phyloP scores from a whole-genome alignment of 2,329 filamentous ascomycete species.

The Piedraia hortae region DNA sequence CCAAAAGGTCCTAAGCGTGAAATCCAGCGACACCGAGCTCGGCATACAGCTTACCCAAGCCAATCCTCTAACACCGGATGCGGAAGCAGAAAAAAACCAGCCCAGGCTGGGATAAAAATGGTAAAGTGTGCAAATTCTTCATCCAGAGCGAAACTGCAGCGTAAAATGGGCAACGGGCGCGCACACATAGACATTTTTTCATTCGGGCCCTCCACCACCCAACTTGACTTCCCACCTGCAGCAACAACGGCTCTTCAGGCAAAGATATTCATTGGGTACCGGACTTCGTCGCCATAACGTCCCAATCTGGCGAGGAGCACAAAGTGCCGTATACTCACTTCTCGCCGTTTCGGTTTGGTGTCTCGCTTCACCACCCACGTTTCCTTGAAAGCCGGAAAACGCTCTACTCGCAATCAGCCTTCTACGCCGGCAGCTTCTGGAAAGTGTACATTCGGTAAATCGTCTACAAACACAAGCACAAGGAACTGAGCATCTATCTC shows the following conservation, averaged over 20 bases:
- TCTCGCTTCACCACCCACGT: constrained; percentile 28
- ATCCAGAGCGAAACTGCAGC: constrained; percentile 24
- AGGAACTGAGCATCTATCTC: too few relatives aligned
- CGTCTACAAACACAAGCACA: too few relatives aligned
- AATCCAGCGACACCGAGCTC: constrained; percentile 24
- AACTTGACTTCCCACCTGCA: constrained; percentile 20
- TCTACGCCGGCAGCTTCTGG: constrained; percentile 31
- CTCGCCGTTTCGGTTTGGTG: constrained; percentile 30
- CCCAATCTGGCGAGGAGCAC: constrained; percentile 4
- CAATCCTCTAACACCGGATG: constrained; percentile 15
- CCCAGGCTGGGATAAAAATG: constrained; percentile 26
- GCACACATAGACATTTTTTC: constrained; percentile 24
- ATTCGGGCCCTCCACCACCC: constrained; percentile 14
- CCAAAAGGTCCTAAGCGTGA: constrained; percentile 26
- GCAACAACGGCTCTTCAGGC: constrained; percentile 25
- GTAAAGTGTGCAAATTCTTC: constrained; percentile 28
- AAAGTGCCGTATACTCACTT: constrained; percentile 22
- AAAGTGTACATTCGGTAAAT: constrained; percentile 36
- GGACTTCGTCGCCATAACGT: constrained; percentile 23
- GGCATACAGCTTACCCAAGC: constrained; percentile 19
- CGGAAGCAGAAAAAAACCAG: constrained; percentile 6
- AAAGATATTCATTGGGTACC: constrained; percentile 28
- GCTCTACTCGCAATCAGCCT: constrained; percentile 30
- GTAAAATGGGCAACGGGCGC: constrained; percentile 27
- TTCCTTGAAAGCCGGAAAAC: constrained; percentile 30